These are phyloP conservation scores for Rosa chinensis DNA, from an alignment of 306 rosid genomes.

Conservation along the genomic window DNA sequence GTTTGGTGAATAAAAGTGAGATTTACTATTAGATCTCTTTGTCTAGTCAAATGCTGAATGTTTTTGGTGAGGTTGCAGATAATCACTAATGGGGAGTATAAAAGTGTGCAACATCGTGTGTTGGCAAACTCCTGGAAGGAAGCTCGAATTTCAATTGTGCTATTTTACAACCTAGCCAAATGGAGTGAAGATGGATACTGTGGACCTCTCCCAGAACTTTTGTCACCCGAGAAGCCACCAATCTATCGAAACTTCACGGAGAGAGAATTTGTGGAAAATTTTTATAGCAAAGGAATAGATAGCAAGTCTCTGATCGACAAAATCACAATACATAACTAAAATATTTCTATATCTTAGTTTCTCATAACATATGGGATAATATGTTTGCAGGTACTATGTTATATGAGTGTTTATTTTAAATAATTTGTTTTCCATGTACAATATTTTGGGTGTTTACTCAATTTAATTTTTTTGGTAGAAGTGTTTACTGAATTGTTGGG, in stretches of 20 bases:
- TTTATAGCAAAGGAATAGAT: constrained; percentile 28
- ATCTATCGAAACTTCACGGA: constrained; percentile 26
- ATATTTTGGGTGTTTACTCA: too few species aligned
- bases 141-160: constrained; percentile 29
- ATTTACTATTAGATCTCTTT: too few species aligned
- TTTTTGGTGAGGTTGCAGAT: constrained; percentile 7
- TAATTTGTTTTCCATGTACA: too few species aligned
- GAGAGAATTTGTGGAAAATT: constrained; percentile 13
- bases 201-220: constrained; percentile 19
- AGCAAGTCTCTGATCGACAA: constrained; percentile 27
- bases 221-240: constrained; percentile 27
- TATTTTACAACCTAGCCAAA: constrained; percentile 22
- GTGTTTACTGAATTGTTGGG: too few species aligned
- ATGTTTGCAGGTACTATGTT: too few species aligned
- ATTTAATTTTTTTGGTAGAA: too few species aligned
- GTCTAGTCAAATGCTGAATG: too few species aligned
- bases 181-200: constrained; percentile 15
- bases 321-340: constrained; percentile 8
- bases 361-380: too few species aligned
- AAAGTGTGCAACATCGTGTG: constrained; percentile 31
- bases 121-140: constrained; percentile 28
- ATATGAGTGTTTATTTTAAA: too few species aligned
- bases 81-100: constrained; percentile 35
- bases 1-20: too few species aligned
- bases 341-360: too few species aligned